Conservation (phyloP, 176 grass and related monocot species). For the Oryza coarctata region DNA sequence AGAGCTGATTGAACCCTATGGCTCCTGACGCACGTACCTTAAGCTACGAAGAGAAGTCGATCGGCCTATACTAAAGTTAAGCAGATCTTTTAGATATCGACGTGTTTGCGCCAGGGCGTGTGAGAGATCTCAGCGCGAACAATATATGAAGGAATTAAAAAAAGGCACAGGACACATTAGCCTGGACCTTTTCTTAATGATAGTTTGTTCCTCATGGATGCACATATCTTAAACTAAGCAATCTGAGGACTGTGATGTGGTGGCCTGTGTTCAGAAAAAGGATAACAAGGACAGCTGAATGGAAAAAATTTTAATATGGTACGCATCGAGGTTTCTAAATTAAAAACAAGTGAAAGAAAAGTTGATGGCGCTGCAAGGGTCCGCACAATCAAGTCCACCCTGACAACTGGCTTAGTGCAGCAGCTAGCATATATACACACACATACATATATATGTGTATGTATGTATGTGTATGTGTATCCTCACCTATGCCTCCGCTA, state of each 20-base stretch:
- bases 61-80: too few species aligned
- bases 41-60: too few species aligned
- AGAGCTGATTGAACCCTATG: too few species aligned
- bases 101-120: too few species aligned
- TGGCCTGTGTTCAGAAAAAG: slow-evolving; percentile 12
- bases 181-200: slow-evolving; percentile 12
- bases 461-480: too few species aligned
- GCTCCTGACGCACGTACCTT: too few species aligned
- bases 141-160: neutral
- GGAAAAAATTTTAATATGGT: neutral
- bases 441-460: too few species aligned
- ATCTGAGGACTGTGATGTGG: neutral
- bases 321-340: neutral
- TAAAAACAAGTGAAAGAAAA: neutral
- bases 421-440: neutral
- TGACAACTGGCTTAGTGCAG: slow-evolving; percentile 9
- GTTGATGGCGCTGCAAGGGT: neutral
- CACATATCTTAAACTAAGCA: neutral
- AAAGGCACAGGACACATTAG: neutral
- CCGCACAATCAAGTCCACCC: slow-evolving; percentile 7
- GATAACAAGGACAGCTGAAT: neutral
- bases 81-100: too few species aligned
- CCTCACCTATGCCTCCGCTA: neutral
- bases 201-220: slow-evolving; percentile 5
- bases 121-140: too few species aligned